Conservation (phyloP, 2,329 filamentous ascomycete species). For the Calonectria hongkongensis region DNA sequence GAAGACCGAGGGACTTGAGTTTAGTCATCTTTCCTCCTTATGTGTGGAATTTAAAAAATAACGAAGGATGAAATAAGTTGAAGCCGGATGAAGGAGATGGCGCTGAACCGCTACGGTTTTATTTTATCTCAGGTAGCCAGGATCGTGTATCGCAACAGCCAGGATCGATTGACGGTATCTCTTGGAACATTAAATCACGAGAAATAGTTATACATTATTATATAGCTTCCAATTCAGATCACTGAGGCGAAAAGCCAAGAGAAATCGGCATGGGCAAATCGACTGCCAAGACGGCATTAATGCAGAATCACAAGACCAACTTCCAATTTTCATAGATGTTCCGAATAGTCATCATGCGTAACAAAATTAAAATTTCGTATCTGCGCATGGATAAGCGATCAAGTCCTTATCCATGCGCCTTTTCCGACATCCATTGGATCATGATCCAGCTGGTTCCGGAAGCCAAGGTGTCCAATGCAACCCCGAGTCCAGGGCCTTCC, state of each 20-base stretch:
- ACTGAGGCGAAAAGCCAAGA: background rate
- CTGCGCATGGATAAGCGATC: conserved; percentile 17
- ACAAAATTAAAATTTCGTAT: conserved; percentile 28
- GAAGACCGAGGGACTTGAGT: background rate
- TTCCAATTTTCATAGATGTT: background rate
- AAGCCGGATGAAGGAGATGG: background rate
- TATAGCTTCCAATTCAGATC: background rate
- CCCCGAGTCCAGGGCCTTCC: conserved; percentile 20
- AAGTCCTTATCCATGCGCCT: background rate
- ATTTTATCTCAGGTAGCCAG: background rate
- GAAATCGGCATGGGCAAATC: background rate
- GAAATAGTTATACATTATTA: background rate
- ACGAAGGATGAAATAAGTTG: background rate
- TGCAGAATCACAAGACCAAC: conserved; percentile 11
- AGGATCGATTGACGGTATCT: background rate
- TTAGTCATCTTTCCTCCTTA: background rate
- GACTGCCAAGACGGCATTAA: background rate
- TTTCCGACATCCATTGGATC: background rate
- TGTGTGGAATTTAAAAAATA: background rate
- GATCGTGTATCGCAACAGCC: background rate
- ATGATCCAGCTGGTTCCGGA: background rate
- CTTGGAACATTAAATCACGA: background rate
- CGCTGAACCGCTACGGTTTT: background rate
- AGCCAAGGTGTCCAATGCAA: background rate
- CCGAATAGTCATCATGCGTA: conserved; percentile 4